These are phyloP conservation scores for Wickerhamomyces tratensis DNA, from an alignment of 805 yeast genomes.

Conservation along the genomic window DNA sequence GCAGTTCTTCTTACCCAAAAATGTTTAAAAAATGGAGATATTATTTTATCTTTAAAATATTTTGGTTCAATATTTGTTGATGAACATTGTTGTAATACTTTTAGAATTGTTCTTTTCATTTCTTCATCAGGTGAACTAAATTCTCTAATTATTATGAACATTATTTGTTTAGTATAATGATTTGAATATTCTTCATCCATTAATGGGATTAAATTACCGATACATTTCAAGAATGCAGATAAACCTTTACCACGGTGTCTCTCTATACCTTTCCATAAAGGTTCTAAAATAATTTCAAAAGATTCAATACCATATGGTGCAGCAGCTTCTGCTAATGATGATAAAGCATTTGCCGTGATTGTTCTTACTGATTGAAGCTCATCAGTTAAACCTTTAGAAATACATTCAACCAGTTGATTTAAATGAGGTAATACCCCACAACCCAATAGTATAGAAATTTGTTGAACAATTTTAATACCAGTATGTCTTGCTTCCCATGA, in stretches of 20 bases:
- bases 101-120: constrained; percentile 65
- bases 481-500: constrained; percentile 81
- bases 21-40: constrained; percentile 51
- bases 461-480: constrained; percentile 70
- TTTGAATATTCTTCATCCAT: constrained; percentile 80
- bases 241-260: constrained; percentile 69
- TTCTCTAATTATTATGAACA: constrained; percentile 59
- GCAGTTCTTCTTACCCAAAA: constrained; percentile 87
- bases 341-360: constrained; percentile 60
- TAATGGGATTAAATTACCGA: constrained; percentile 74
- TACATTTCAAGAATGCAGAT: constrained; percentile 66
- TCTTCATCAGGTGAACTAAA: constrained; percentile 81
- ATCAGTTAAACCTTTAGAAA: constrained; percentile 51
- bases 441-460: constrained; percentile 59
- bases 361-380: constrained; percentile 59
- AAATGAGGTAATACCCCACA: constrained; percentile 69
- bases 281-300: constrained; percentile 60
- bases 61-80: constrained; percentile 45
- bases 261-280: constrained; percentile 72
- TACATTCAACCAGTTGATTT: constrained; percentile 51
- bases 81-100: constrained; percentile 59
- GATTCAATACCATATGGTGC: constrained; percentile 87
- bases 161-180: constrained; percentile 67
- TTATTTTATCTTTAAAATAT: constrained; percentile 40
- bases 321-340: constrained; percentile 72